phyloP scores from a whole-genome alignment of 768 basidiomycete genomes.

The Strobilomyces confusus region DNA sequence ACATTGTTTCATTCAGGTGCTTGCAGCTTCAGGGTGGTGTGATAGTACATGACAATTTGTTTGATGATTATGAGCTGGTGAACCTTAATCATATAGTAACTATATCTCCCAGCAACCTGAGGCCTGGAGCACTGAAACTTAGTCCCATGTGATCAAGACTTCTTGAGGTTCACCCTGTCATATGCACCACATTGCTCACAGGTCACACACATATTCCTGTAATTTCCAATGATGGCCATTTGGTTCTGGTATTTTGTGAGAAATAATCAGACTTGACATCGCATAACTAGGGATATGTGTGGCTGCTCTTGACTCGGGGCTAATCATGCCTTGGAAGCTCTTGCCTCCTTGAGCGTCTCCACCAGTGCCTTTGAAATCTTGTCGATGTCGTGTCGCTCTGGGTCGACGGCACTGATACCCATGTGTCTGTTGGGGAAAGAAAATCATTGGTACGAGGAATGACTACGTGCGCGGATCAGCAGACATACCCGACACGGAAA shows the following conservation, averaged over 20 bases:
- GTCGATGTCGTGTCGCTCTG: slow-evolving; percentile 69
- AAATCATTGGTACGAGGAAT: background rate
- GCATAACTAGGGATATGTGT: no score
- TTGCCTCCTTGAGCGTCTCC: slow-evolving; percentile 45
- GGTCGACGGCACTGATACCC: slow-evolving; percentile 79
- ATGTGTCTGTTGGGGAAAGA: slow-evolving; percentile 60
- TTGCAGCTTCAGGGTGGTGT: no score
- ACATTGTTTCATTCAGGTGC: no score
- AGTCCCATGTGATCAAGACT: no score
- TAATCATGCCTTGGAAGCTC: slow-evolving; percentile 5
- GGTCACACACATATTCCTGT: no score
- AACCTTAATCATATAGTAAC: no score
- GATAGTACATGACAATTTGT: no score
- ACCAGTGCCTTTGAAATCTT: slow-evolving; percentile 63
- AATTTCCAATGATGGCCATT: background rate
- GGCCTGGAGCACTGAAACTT: no score
- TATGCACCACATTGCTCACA: no score
- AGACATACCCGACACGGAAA: slow-evolving; percentile 78
- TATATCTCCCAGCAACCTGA: no score
- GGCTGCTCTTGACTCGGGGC: background rate
- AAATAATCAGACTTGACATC: background rate
- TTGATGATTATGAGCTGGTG: no score
- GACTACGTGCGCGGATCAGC: background rate
- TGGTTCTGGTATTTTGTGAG: background rate
- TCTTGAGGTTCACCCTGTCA: no score